phyloP scores from a whole-genome alignment of 305 asterid genomes.

The Plantago lanceolata region DNA sequence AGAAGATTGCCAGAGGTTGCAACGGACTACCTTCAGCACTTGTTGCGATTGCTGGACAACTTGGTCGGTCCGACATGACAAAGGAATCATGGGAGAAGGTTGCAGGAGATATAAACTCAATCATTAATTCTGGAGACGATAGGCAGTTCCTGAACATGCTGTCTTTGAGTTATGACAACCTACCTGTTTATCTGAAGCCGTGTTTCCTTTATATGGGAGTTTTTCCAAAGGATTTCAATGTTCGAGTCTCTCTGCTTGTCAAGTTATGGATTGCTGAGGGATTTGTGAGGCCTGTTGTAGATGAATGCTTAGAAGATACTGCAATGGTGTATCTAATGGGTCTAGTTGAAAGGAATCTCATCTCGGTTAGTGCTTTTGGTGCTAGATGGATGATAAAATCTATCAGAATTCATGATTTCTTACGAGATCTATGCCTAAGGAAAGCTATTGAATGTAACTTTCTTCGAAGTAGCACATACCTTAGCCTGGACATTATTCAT shows the following conservation, averaged over 20 bases:
- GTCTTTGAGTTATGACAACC: neutral
- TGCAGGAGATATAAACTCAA: neutral
- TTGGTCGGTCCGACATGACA: slow-evolving; percentile 1
- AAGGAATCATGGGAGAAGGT: neutral
- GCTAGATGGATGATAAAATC: neutral
- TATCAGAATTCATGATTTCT: slow-evolving; percentile 1
- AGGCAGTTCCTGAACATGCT: neutral
- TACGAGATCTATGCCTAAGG: slow-evolving; percentile 2
- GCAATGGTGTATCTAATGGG: neutral
- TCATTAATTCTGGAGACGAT: neutral
- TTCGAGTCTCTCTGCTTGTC: neutral
- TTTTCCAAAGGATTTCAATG: neutral
- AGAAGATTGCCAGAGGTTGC: neutral
- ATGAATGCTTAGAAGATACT: neutral
- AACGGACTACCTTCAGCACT: neutral
- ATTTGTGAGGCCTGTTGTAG: neutral
- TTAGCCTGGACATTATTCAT: too few relatives aligned
- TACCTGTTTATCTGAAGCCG: neutral
- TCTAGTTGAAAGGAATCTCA: slow-evolving; percentile 3
- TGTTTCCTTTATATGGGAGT: neutral
- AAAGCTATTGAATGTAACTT: neutral
- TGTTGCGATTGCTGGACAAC: slow-evolving; percentile 1
- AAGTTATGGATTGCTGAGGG: neutral
- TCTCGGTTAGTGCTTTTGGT: neutral
- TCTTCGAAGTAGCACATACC: too few relatives aligned